phyloP scores from a whole-genome alignment of 1,284 basidiomycete genomes.

The Rhodotorula sp. region DNA sequence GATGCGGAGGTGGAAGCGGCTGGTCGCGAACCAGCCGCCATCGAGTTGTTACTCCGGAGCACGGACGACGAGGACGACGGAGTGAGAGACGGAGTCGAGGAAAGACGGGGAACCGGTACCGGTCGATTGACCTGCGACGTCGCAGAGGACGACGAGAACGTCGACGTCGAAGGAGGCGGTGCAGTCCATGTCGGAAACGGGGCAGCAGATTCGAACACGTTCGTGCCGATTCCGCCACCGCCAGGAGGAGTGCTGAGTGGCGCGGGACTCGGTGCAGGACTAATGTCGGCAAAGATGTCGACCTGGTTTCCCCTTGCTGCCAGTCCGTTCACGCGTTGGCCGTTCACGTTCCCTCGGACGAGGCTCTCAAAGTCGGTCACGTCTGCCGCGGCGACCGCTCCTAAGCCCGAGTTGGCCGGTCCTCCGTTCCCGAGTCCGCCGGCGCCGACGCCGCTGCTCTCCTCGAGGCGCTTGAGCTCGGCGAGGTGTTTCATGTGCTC shows the following conservation, averaged over 20 bases:
- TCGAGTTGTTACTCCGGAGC: constrained; percentile 39
- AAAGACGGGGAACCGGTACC: not conserved
- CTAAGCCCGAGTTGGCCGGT: constrained; percentile 41
- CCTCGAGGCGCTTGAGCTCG: constrained; percentile 77
- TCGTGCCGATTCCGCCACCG: not conserved
- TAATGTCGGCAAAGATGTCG: constrained; percentile 39
- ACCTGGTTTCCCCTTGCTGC: constrained; percentile 29
- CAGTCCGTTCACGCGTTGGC: constrained; percentile 15
- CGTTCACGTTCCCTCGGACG: constrained; percentile 38
- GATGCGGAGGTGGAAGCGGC: constrained; percentile 45
- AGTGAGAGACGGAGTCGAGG: constrained; percentile 3
- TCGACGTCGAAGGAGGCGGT: constrained; percentile 38
- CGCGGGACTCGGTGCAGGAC: not conserved
- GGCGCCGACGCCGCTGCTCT: constrained; percentile 50
- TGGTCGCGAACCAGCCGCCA: constrained; percentile 34
- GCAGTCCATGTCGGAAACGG: constrained; percentile 60
- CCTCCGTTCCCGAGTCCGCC: constrained; percentile 50
- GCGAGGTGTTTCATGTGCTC: constrained; percentile 80
- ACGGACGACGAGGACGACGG: constrained; percentile 17
- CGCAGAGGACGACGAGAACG: constrained; percentile 21
- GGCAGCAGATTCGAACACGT: too few species aligned
- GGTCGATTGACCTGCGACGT: not conserved
- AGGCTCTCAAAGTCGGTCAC: constrained; percentile 46
- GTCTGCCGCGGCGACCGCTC: constrained; percentile 18
- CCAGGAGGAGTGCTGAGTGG: not conserved